A percentile compares a stretch with the other conserved stretches of the same genome.
Evolutionary conservation across 2,329 filamentous ascomycete species (phyloP).

Genomic region (Leptographium procerum): DNA sequence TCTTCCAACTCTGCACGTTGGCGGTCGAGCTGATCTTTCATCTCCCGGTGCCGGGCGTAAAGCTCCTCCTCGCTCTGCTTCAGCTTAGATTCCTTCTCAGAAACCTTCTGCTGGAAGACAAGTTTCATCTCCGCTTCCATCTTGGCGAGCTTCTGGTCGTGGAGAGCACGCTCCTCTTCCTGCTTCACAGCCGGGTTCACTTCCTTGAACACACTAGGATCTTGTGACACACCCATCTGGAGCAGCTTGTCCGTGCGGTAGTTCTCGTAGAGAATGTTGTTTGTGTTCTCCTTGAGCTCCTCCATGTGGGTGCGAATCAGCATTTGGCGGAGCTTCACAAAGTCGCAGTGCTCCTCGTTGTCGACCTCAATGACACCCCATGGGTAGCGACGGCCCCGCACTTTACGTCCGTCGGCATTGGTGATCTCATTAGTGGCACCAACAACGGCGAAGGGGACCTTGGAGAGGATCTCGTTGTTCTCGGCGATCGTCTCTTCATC

Average conservation of each 20-base stretch:
- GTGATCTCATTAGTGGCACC: slow-evolving; percentile 92
- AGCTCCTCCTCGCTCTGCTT: slow-evolving; percentile 99
- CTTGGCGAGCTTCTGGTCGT: slow-evolving; percentile 99
- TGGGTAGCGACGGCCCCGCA: slow-evolving; percentile 90
- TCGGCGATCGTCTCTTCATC: slow-evolving; percentile 99
- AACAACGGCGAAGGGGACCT: slow-evolving; percentile 96
- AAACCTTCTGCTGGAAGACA: slow-evolving; percentile 99
- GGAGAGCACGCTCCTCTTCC: slow-evolving; percentile 93
- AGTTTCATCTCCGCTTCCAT: slow-evolving; percentile 99
- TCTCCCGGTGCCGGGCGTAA: slow-evolving; percentile 94
- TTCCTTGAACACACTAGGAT: slow-evolving; percentile 99
- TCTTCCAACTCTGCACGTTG: slow-evolving; percentile 93
- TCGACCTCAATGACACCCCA: slow-evolving; percentile 99
- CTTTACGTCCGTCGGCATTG: slow-evolving; percentile 84
- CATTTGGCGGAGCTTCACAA: slow-evolving; percentile 99
- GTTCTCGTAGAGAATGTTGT: slow-evolving; percentile 93
- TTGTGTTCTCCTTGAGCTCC: slow-evolving; percentile 99
- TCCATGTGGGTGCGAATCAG: slow-evolving; percentile 99
- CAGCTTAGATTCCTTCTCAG: slow-evolving; percentile 98
- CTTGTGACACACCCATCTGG: slow-evolving; percentile 95
- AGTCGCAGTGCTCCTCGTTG: slow-evolving; percentile 99
- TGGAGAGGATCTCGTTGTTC: slow-evolving; percentile 99
- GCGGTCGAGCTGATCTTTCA: slow-evolving; percentile 98
- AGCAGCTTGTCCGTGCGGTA: slow-evolving; percentile 99
- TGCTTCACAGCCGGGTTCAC: slow-evolving; percentile 99